Conservation (phyloP, 306 rosid genomes). For the cucumber (Cucumis sativus) region DNA sequence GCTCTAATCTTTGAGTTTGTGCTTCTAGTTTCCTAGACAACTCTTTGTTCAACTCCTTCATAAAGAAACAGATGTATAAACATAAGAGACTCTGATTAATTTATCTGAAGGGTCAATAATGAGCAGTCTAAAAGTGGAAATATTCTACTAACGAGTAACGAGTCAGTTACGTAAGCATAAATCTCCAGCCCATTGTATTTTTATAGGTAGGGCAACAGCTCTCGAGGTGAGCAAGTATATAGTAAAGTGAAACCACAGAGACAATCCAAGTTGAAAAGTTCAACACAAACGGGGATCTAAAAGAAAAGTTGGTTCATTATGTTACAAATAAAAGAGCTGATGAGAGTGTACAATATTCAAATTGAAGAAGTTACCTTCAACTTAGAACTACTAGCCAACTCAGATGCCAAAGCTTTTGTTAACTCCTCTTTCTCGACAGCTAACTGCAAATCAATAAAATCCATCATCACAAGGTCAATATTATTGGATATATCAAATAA, state of each 20-base stretch:
- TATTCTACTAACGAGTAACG: not conserved
- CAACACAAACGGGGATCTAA: not conserved
- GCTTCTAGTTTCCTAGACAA: conserved; percentile 70
- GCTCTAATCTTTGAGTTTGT: conserved; percentile 95
- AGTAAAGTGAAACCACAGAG: not conserved
- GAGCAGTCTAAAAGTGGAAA: not conserved
- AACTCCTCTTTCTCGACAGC: conserved; percentile 87
- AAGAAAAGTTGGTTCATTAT: not conserved
- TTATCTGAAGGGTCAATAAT: not conserved
- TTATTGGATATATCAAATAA: not conserved
- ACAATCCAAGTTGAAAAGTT: not conserved
- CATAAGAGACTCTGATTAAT: not conserved
- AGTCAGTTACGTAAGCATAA: not conserved
- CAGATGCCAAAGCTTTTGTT: conserved; percentile 54
- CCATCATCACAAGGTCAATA: not conserved
- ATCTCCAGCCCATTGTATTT: not conserved
- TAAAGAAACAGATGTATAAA: conserved; percentile 5
- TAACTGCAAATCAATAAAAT: conserved; percentile 36
- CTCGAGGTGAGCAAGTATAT: not conserved
- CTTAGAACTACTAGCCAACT: conserved; percentile 65
- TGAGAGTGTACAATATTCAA: not conserved
- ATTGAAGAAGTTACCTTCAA: conserved; percentile 45
- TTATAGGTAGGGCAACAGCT: not conserved
- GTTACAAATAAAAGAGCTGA: not conserved
- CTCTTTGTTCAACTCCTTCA: conserved; percentile 76